Base-by-base conservation (phyloP, 345 rosid genomes). In the Theobroma cacao region DNA sequence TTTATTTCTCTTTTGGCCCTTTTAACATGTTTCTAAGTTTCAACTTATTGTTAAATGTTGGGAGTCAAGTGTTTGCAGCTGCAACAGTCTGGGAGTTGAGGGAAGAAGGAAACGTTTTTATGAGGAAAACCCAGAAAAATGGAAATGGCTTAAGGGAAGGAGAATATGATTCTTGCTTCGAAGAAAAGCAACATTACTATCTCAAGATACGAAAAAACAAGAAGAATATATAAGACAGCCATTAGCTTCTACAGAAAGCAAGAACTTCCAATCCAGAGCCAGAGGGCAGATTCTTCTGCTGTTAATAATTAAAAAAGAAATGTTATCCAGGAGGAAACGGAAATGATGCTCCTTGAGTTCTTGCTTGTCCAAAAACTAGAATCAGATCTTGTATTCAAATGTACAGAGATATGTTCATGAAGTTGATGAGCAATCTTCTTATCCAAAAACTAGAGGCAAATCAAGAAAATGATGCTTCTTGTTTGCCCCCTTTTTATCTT, bases 241-340 rank as follows among this genome's bases (percentile, higher is more conserved):
- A 73, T 43, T 86, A 75, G 86, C 88, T 86, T 86, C 76, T 74
- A 60, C 60, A 79, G 62, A 80, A 80, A 78, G 87, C 83, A 86
- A 65, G 64, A 72, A 79, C 73, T 81, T 71, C 59, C 78, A 43
- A 80, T 64, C 45, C 26, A 43, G 50, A 74, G 75, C 58, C 66
- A 18, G 40, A 43, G 74, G 41, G 75, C 50, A 79, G 79, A 76
- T 86, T 86, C 87, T 80, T 30, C 64, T 78, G 67, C 40, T 61
- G 76, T 40, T 68, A 30, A 74, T 7, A 62, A n/a, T n/a, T n/a
- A n/a, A n/a, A 63, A 41, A 50, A 31, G 30, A 78, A 62, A 64
- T 15, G 36, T 60, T 77, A 38, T 71, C 75, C 41, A 18, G 41
- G 68, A 60, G 40, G 38, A 75, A 45, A 75, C 45, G 30, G 24